phyloP scores from a whole-genome alignment of 495 filamentous ascomycete genomes.

The Penicillium coprophilum region DNA sequence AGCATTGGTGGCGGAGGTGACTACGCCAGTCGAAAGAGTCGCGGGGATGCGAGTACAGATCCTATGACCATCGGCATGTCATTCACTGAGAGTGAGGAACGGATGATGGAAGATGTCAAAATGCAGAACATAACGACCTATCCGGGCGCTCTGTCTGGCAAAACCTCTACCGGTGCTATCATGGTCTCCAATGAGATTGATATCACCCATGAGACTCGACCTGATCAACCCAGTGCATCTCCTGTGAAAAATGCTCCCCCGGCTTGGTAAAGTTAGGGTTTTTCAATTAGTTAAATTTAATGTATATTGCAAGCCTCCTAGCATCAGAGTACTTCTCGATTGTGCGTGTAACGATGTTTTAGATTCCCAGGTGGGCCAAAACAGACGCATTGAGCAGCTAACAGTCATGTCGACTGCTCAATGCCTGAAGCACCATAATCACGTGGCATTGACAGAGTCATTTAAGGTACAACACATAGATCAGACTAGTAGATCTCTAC shows the following conservation, averaged over 20 bases:
- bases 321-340: not conserved
- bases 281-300: not conserved
- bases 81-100: conserved; percentile 52
- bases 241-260: not conserved
- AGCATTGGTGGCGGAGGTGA: conserved; percentile 31
- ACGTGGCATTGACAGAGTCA: not conserved
- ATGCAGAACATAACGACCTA: conserved; percentile 34
- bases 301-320: not conserved
- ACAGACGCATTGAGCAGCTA: not conserved
- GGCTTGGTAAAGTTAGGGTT: not conserved
- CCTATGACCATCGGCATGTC: conserved; percentile 47
- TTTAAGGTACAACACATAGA: not conserved
- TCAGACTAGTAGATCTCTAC: not conserved
- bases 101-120: conserved; percentile 42
- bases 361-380: not conserved
- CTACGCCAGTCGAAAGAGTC: conserved; percentile 39
- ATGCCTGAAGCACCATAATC: not conserved
- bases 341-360: not conserved
- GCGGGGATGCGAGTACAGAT: conserved; percentile 41
- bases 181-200: conserved; percentile 34
- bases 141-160: conserved; percentile 1
- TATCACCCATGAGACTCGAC: conserved; percentile 18
- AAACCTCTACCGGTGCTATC: conserved; percentile 16
- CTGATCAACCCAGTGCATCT: not conserved
- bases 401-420: too few relatives aligned